Conservation (phyloP, 768 basidiomycete genomes). For the Termitomyces sp. region DNA sequence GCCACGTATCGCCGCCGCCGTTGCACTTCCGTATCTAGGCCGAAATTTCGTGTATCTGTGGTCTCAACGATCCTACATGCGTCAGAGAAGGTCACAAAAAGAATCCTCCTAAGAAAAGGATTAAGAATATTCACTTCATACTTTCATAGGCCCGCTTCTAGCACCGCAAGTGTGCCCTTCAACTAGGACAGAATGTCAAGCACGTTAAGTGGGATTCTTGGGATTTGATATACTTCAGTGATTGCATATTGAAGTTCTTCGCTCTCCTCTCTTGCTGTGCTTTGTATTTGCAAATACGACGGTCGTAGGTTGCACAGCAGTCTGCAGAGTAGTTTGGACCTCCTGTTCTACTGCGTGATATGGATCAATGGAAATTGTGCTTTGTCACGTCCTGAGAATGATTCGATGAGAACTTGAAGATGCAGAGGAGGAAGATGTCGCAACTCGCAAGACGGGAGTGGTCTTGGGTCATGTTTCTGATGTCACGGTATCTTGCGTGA, state of each 20-base stretch:
- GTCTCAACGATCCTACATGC: constrained; percentile 73
- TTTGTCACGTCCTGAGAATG: neutral
- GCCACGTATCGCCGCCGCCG: constrained; percentile 72
- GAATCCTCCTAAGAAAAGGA: neutral
- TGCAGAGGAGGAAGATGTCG: neutral
- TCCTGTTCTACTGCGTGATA: constrained; percentile 86
- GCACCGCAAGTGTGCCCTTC: constrained; percentile 64
- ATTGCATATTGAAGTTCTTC: constrained; percentile 78
- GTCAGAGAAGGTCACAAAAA: constrained; percentile 1
- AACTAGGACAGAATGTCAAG: constrained; percentile 37
- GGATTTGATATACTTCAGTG: constrained; percentile 54
- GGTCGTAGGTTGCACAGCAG: constrained; percentile 65
- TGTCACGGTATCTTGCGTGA: too few species aligned
- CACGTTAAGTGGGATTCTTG: neutral
- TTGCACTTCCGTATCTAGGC: constrained; percentile 73
- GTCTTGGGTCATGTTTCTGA: too few species aligned
- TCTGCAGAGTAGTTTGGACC: constrained; percentile 69
- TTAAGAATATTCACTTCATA: constrained; percentile 54
- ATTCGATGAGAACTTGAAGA: neutral
- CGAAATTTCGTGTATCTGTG: constrained; percentile 79
- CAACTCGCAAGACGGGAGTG: too few species aligned
- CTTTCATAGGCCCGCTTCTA: constrained; percentile 91
- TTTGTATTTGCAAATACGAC: constrained; percentile 74
- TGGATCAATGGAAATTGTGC: constrained; percentile 67
- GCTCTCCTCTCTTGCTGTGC: constrained; percentile 64